These are phyloP conservation scores for Fusarium goolgardi DNA, from an alignment of 2,329 filamentous ascomycete genomes.

Conservation along the genomic window DNA sequence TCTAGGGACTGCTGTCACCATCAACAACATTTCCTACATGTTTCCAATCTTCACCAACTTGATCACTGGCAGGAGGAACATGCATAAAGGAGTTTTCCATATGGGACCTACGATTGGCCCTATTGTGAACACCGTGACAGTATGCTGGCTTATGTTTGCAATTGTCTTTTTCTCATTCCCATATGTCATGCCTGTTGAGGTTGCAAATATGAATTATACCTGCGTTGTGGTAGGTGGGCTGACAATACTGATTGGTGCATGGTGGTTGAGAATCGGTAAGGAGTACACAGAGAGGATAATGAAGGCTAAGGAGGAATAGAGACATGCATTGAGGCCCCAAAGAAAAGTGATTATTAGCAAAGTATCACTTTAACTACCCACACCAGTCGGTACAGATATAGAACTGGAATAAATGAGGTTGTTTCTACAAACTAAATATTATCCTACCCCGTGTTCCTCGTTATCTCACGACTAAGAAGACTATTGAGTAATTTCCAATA, in stretches of 20 bases:
- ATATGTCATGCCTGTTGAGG: conserved; percentile 11
- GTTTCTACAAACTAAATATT: too few species aligned
- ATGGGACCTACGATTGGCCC: not conserved
- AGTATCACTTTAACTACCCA: too few species aligned
- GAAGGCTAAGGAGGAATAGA: too few species aligned
- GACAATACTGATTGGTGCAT: not conserved
- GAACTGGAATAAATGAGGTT: too few species aligned
- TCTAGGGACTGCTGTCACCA: not conserved
- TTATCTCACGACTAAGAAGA: too few species aligned
- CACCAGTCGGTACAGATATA: too few species aligned
- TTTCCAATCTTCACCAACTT: conserved; percentile 11
- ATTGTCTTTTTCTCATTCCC: conserved; percentile 19
- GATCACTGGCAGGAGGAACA: not conserved
- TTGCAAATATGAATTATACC: conserved; percentile 19
- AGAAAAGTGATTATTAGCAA: too few species aligned
- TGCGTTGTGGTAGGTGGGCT: conserved; percentile 11
- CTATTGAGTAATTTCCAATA: too few species aligned
- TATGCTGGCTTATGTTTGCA: conserved; percentile 3
- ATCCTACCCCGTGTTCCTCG: too few species aligned
- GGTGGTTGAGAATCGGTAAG: not conserved
- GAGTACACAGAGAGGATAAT: not conserved
- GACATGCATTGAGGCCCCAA: too few species aligned
- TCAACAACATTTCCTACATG: conserved; percentile 18
- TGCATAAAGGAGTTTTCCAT: conserved; percentile 11
- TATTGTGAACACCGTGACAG: not conserved